Percentiles rank a stretch among this genome's conserved stretches.
Evolutionary conservation across 2,329 filamentous ascomycete species (phyloP).

Genomic region (Didymella exigua): DNA sequence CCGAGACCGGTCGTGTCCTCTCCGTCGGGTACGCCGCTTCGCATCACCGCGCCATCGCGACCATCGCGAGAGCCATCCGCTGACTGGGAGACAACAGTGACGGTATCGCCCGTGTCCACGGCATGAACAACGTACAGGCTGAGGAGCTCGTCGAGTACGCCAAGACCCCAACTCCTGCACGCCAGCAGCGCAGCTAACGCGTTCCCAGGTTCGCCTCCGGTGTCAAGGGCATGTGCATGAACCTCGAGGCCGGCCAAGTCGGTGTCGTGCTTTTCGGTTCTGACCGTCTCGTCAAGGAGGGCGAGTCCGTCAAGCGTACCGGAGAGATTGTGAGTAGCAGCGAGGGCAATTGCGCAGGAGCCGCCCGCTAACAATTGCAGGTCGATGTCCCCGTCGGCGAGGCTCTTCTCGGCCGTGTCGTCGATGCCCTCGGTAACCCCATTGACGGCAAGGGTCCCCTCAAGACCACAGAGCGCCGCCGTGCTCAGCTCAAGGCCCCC

Average conservation of each 20-base stretch:
- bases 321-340: slow-evolving; percentile 86
- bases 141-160: slow-evolving; percentile 99
- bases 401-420: slow-evolving; percentile 94
- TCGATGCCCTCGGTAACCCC: slow-evolving; percentile 98
- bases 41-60: slow-evolving; percentile 36
- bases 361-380: slow-evolving; percentile 55
- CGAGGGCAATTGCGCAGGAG: neutral
- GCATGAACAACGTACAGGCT: slow-evolving; percentile 99
- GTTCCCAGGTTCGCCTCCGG: slow-evolving; percentile 88
- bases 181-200: slow-evolving; percentile 35
- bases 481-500: slow-evolving; percentile 98
- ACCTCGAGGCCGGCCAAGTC: slow-evolving; percentile 99
- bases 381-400: slow-evolving; percentile 94
- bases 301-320: slow-evolving; percentile 99
- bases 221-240: slow-evolving; percentile 99
- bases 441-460: slow-evolving; percentile 99
- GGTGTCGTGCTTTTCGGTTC: slow-evolving; percentile 99
- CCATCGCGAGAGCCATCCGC: slow-evolving; percentile 32
- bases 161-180: slow-evolving; percentile 16
- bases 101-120: slow-evolving; percentile 99
- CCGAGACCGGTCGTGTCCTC: slow-evolving; percentile 98
- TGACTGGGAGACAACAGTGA: slow-evolving; percentile 69
- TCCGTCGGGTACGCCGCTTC: slow-evolving; percentile 86
- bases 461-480: slow-evolving; percentile 87
- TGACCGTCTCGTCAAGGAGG: slow-evolving; percentile 99